Evolutionary conservation across 2,329 filamentous ascomycete genomes (phyloP).

Genomic region (Tricladium varicosporioides): DNA sequence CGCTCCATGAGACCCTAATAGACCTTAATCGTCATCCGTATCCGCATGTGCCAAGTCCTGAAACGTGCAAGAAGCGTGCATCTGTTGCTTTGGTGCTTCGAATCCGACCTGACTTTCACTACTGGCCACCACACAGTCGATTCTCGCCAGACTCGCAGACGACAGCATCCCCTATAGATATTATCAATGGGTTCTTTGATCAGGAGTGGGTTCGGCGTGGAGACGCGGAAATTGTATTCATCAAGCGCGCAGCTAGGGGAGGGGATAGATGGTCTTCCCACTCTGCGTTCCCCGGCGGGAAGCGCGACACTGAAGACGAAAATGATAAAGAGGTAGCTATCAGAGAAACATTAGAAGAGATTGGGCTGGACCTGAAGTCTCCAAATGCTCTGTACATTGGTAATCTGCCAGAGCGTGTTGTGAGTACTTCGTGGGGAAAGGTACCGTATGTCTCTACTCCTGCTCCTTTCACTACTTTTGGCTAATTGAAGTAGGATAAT

Average conservation of each 20-base stretch:
- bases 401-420: conserved; percentile 63
- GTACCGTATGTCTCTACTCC: conserved; percentile 47
- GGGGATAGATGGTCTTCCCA: conserved; percentile 70
- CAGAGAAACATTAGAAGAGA: conserved; percentile 64
- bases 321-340: conserved; percentile 62
- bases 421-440: conserved; percentile 66
- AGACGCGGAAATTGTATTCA: conserved; percentile 68
- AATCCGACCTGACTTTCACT: conserved; percentile 54
- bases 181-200: conserved; percentile 57
- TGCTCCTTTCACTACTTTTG: neutral
- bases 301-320: conserved; percentile 61
- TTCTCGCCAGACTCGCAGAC: conserved; percentile 7
- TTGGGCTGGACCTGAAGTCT: conserved; percentile 57
- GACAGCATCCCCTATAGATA: conserved; percentile 33
- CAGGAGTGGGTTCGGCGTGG: conserved; percentile 65
- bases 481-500: conserved; percentile 48
- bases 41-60: conserved; percentile 46
- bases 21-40: conserved; percentile 45
- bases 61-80: conserved; percentile 45
- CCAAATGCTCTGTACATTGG: conserved; percentile 49
- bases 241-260: conserved; percentile 62
- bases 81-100: conserved; percentile 65
- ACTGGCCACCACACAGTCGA: conserved; percentile 44
- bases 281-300: conserved; percentile 66
- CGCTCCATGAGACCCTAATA: conserved; percentile 22